Conservation (phyloP, 2,329 filamentous ascomycete species). For the Aspergillus spinulosporus region DNA sequence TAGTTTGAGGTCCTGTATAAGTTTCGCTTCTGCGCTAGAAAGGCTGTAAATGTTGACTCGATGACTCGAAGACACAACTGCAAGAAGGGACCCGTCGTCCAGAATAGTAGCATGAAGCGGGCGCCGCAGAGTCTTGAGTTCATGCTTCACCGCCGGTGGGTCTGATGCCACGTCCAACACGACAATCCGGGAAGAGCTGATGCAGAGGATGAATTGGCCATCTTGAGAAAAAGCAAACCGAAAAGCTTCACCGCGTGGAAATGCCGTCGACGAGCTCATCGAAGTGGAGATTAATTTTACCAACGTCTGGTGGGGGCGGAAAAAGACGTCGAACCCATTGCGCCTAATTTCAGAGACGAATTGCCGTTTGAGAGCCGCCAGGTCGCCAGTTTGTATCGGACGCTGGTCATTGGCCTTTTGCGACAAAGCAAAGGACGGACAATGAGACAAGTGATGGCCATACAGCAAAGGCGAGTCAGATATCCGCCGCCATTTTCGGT, state of each 20-base stretch:
- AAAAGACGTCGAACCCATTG: slow-evolving; percentile 74
- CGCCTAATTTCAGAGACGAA: slow-evolving; percentile 72
- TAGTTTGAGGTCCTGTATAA: slow-evolving; percentile 72
- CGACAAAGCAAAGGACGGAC: slow-evolving; percentile 43
- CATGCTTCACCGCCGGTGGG: slow-evolving; percentile 66
- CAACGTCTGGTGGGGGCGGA: slow-evolving; percentile 68
- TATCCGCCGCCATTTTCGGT: slow-evolving; percentile 45
- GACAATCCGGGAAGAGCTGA: slow-evolving; percentile 82
- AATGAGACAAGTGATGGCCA: slow-evolving; percentile 48
- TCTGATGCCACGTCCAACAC: slow-evolving; percentile 67
- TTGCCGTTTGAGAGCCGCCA: slow-evolving; percentile 62
- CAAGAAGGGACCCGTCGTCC: slow-evolving; percentile 73
- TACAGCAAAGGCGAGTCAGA: slow-evolving; percentile 49
- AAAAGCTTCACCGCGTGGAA: slow-evolving; percentile 80
- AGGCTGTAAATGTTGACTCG: slow-evolving; percentile 86
- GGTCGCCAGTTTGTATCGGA: slow-evolving; percentile 45
- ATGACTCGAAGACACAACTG: slow-evolving; percentile 77
- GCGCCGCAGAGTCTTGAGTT: slow-evolving; percentile 75
- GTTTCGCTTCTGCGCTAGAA: slow-evolving; percentile 61
- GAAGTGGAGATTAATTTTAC: slow-evolving; percentile 81
- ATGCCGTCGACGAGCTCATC: slow-evolving; percentile 76
- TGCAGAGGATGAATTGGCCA: slow-evolving; percentile 73
- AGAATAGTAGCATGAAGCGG: slow-evolving; percentile 76
- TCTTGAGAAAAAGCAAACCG: slow-evolving; percentile 77
- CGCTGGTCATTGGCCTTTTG: slow-evolving; percentile 35